Conservation (phyloP, 2,329 filamentous ascomycete genomes). For the Cladophialophora chaetospira region DNA sequence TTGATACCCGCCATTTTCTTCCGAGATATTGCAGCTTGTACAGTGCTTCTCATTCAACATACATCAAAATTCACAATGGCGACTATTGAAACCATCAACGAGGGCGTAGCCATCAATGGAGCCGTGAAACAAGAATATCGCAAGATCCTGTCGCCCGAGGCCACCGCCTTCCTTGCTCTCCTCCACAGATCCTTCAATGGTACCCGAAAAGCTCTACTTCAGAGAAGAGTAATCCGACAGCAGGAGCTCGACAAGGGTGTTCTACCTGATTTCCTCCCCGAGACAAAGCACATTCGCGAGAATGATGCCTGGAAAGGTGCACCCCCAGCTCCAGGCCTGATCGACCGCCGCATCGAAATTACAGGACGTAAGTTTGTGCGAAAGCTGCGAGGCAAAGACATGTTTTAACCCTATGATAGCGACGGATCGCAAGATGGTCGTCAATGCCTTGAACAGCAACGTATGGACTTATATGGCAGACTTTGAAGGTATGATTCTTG, state of each 20-base stretch:
- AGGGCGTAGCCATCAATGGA: conserved; percentile 85
- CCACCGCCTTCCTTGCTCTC: conserved; percentile 87
- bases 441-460: conserved; percentile 92
- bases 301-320: conserved; percentile 93
- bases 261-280: conserved; percentile 89
- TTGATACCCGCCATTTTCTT: neutral
- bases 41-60: neutral
- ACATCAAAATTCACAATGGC: conserved; percentile 55
- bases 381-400: neutral
- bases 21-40: neutral
- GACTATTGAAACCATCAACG: conserved; percentile 73
- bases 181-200: conserved; percentile 93
- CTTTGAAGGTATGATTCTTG: conserved; percentile 77
- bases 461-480: conserved; percentile 99
- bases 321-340: conserved; percentile 83
- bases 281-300: conserved; percentile 94
- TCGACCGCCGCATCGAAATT: conserved; percentile 94
- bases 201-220: conserved; percentile 83
- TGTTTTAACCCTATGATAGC: conserved; percentile 39
- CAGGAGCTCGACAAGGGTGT: conserved; percentile 88
- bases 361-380: conserved; percentile 63
- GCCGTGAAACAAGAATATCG: conserved; percentile 73
- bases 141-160: conserved; percentile 90
- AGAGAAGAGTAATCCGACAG: conserved; percentile 83
- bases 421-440: conserved; percentile 98